Evolutionary conservation across 306 rosid genomes (phyloP).

Genomic region (Castanopsis chinensis): DNA sequence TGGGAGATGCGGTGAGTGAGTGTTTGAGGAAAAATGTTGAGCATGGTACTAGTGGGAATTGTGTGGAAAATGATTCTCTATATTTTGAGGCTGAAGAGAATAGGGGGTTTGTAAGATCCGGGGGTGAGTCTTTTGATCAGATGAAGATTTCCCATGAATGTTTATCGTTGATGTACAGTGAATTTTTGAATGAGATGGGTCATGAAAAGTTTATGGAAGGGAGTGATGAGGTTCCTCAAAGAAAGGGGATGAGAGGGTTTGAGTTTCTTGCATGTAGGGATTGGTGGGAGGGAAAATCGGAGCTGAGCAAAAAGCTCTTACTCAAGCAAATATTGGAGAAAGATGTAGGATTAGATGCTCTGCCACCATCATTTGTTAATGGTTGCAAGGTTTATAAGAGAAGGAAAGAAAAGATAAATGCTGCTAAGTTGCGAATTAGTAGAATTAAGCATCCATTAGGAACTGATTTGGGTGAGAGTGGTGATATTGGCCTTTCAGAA

Average conservation of each 20-base stretch:
- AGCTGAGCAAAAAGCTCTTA: conserved; percentile 61
- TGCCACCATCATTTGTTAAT: conserved; percentile 70
- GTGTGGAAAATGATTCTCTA: conserved; percentile 30
- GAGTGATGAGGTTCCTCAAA: conserved; percentile 23
- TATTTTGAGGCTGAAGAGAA: conserved; percentile 28
- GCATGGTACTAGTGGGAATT: conserved; percentile 19
- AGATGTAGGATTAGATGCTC: conserved; percentile 64
- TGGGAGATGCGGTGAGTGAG: conserved; percentile 49
- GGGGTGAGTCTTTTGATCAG: conserved; percentile 14
- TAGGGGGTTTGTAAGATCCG: background rate
- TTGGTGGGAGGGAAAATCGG: conserved; percentile 90
- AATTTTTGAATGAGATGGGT: conserved; percentile 32
- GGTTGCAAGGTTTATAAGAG: conserved; percentile 40
- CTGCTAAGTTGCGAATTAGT: conserved; percentile 61
- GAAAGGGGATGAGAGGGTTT: conserved; percentile 13
- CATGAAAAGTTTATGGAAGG: conserved; percentile 22
- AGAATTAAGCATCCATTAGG: conserved; percentile 50
- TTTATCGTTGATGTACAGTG: conserved; percentile 51
- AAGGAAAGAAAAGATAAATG: conserved; percentile 60
- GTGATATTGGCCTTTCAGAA: background rate
- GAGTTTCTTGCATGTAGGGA: conserved; percentile 40
- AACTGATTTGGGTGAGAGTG: conserved; percentile 5
- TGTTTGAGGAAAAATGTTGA: conserved; percentile 37
- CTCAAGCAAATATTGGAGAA: conserved; percentile 53
- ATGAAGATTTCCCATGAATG: conserved; percentile 60